These are phyloP conservation scores for Amanita subjunquillea DNA, from an alignment of 768 basidiomycete species.

Conservation along the genomic window DNA sequence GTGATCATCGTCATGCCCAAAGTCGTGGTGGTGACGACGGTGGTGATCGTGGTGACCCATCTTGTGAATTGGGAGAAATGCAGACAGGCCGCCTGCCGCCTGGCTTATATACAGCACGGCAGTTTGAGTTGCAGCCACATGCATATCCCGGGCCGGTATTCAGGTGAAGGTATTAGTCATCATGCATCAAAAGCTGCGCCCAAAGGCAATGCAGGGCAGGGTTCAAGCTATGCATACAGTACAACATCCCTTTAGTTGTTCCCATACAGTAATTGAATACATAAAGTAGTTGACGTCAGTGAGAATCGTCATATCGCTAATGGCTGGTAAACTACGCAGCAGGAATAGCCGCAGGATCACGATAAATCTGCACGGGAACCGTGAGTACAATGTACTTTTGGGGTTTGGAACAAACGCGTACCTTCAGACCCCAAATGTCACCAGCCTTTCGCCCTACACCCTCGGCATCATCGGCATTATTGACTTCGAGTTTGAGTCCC, in stretches of 20 bases:
- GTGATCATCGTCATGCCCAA: conserved; percentile 34
- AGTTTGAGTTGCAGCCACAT: no score
- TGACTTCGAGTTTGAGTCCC: conserved; percentile 71
- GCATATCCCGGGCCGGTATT: background rate
- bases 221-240: conserved; percentile 10
- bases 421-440: conserved; percentile 69
- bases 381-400: background rate
- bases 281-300: background rate
- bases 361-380: conserved; percentile 28
- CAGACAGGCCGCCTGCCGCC: background rate
- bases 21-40: background rate
- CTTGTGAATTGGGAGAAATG: conserved; percentile 3
- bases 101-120: no score
- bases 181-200: no score
- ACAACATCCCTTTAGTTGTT: conserved; percentile 3
- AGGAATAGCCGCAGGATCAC: conserved; percentile 33
- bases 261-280: conserved; percentile 6
- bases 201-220: background rate
- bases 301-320: background rate
- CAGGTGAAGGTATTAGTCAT: background rate
- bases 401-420: conserved; percentile 16
- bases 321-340: conserved; percentile 16
- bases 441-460: conserved; percentile 40
- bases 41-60: conserved; percentile 33
- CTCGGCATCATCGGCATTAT: conserved; percentile 26